Conservation (phyloP, 495 filamentous ascomycete species). For the Astrocystis sublimbata region DNA sequence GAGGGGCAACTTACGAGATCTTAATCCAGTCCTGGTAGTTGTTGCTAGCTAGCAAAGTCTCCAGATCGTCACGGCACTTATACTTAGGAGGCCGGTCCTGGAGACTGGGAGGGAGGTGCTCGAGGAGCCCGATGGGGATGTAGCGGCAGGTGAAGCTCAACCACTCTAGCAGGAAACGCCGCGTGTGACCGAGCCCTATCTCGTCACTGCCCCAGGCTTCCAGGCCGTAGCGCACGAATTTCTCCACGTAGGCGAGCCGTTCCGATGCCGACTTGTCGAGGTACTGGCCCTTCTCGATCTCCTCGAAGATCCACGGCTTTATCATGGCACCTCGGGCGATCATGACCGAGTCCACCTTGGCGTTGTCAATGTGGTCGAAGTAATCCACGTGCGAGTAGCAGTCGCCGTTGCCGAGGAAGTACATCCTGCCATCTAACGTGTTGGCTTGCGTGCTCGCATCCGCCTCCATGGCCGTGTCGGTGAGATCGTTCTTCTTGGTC, state of each 20-base stretch:
- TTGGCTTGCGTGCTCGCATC: conserved; percentile 65
- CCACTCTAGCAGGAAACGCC: conserved; percentile 92
- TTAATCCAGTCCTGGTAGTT: conserved; percentile 98
- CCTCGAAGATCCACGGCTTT: conserved; percentile 98
- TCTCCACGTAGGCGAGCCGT: conserved; percentile 80
- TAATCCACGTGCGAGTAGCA: conserved; percentile 93
- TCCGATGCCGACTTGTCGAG: conserved; percentile 90
- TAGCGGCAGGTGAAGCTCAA: conserved; percentile 90
- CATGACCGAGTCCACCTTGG: conserved; percentile 86
- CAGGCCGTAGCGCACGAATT: conserved; percentile 85
- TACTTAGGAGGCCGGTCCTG: conserved; percentile 86
- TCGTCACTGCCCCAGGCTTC: conserved; percentile 95
- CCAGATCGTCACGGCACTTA: conserved; percentile 81
- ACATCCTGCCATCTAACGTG: conserved; percentile 60
- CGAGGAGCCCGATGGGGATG: conserved; percentile 84
- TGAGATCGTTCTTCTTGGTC: conserved; percentile 56
- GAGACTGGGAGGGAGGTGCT: conserved; percentile 79
- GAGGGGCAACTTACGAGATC: conserved; percentile 74
- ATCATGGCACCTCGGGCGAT: conserved; percentile 86
- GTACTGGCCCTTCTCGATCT: conserved; percentile 88
- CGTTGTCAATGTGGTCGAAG: conserved; percentile 69
- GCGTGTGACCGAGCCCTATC: conserved; percentile 82
- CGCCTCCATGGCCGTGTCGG: conserved; percentile 75
- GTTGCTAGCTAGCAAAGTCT: conserved; percentile 82
- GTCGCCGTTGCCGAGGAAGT: conserved; percentile 95